Evolutionary conservation across 495 filamentous ascomycete species (phyloP).

Genomic region (Aspergillus homomorphus): DNA sequence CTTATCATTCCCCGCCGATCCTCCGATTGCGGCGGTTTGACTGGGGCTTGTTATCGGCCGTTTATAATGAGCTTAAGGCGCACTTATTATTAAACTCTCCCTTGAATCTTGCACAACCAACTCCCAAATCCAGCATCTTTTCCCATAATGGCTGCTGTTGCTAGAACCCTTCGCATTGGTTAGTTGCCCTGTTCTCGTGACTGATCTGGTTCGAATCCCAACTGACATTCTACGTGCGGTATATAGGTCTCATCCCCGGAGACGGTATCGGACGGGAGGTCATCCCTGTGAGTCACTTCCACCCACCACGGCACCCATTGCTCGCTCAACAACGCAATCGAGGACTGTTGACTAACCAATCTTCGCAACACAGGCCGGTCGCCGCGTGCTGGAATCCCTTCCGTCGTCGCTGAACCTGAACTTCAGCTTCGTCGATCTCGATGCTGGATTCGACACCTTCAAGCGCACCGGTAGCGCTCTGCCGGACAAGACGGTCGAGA

Average conservation of each 20-base stretch:
- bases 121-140: conserved; percentile 6
- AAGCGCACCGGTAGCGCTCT: conserved; percentile 81
- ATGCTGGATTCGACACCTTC: conserved; percentile 92
- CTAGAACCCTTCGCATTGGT: conserved; percentile 59
- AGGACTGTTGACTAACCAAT: conserved; percentile 14
- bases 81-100: conserved; percentile 7
- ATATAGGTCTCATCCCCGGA: conserved; percentile 86
- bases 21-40: conserved; percentile 25
- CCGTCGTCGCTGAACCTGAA: conserved; percentile 77
- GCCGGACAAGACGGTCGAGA: conserved; percentile 84
- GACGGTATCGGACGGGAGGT: conserved; percentile 99
- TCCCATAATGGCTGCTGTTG: conserved; percentile 52
- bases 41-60: not conserved
- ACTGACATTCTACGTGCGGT: conserved; percentile 21
- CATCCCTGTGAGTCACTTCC: conserved; percentile 61
- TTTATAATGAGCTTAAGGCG: not conserved
- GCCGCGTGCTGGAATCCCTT: conserved; percentile 84
- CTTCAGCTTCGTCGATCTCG: conserved; percentile 89
- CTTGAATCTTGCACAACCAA: conserved; percentile 11
- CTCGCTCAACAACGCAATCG: conserved; percentile 8
- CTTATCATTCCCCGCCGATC: not conserved
- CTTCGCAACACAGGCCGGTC: conserved; percentile 60
- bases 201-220: conserved; percentile 13
- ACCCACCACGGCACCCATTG: no score
- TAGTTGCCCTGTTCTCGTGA: conserved; percentile 15